Base-by-base conservation (phyloP, 257 asterid species). In the Verbascum thapsus region DNA sequence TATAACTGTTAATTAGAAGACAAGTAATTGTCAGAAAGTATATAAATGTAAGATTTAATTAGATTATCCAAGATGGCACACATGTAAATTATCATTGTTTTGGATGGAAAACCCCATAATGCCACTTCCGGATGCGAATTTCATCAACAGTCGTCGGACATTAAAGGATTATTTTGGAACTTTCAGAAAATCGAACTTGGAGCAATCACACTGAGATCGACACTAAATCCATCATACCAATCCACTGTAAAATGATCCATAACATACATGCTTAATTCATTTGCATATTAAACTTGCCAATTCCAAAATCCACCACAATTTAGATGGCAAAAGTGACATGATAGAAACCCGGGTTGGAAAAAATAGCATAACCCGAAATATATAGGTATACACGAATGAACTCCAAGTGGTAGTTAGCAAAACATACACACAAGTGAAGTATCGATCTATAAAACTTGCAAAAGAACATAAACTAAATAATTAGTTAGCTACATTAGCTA, bases 371-470 rank as follows among this genome's bases (percentile, higher is more conserved):
- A 39, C 40, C 51, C 61, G 38, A 8, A 35, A 50, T 9, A 20
- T 8, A 12, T 51, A 50, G 18, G 35, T 30, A 52, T 12, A 47
- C 32, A 30, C 9, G 61, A 39, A 53, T 49, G 20, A 49, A 38
- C 61, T 13, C 61, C 30, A 8, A 38, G 20, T 26, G 32, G 32
- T 3, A 1, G 48, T 65, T 65, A 53, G 70, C 10, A 40, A 7
- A 26, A 15, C 73, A 81, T 81, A 69, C 68, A 78, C 76, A 78
- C 7, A 51, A 51, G 58, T 54, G 62, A 32, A 72, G 51, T 53
- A 63, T 48, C 34, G 16, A 64, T 62, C 61, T 58, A 70, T 71
- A 44, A 56, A 11, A 42, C 67, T 45, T 59, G 20, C 39, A 13
- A 55, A 61, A 26, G n/a, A 17, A 12, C 51, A 18, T 51, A 35